phyloP scores from a whole-genome alignment of 1,284 basidiomycete species.

The Sphaerobolus stellatus region DNA sequence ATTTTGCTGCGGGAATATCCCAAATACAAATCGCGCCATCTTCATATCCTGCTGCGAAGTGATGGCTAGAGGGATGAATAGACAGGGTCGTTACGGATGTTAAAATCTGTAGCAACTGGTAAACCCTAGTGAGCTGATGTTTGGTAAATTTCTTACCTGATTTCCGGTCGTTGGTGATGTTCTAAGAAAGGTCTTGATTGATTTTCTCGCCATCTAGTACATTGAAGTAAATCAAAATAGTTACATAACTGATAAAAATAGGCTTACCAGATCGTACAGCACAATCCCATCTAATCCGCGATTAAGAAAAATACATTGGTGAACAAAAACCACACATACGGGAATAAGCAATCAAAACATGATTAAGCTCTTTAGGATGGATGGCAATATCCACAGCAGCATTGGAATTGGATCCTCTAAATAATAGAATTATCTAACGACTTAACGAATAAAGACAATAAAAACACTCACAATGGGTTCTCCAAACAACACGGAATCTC shows the following conservation, averaged over 20 bases:
- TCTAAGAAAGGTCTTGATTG: too few species aligned
- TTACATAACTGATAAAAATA: too few species aligned
- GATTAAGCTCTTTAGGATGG: background rate
- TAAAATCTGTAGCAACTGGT: too few species aligned
- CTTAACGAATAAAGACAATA: background rate
- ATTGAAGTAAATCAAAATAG: too few species aligned
- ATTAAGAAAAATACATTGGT: background rate
- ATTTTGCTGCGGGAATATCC: background rate
- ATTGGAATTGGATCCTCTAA: too few species aligned
- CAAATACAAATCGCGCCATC: constrained; percentile 5
- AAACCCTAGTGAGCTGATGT: too few species aligned
- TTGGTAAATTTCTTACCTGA: too few species aligned
- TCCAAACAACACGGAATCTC: background rate
- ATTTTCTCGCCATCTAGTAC: too few species aligned
- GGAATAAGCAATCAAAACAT: constrained; percentile 7
- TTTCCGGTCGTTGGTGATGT: too few species aligned
- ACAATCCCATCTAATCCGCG: background rate
- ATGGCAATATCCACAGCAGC: constrained; percentile 2
- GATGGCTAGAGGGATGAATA: constrained; percentile 5
- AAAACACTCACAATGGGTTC: background rate
- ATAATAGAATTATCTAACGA: background rate
- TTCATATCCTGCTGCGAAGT: constrained; percentile 6
- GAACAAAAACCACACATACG: background rate
- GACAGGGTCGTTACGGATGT: constrained; percentile 2
- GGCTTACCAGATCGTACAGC: constrained; percentile 6